A percentile compares a stretch with the other conserved stretches of the same genome.
These are phyloP conservation scores for Sabuloglossum arenarium DNA, from an alignment of 495 filamentous ascomycete genomes.

Conservation along the genomic window DNA sequence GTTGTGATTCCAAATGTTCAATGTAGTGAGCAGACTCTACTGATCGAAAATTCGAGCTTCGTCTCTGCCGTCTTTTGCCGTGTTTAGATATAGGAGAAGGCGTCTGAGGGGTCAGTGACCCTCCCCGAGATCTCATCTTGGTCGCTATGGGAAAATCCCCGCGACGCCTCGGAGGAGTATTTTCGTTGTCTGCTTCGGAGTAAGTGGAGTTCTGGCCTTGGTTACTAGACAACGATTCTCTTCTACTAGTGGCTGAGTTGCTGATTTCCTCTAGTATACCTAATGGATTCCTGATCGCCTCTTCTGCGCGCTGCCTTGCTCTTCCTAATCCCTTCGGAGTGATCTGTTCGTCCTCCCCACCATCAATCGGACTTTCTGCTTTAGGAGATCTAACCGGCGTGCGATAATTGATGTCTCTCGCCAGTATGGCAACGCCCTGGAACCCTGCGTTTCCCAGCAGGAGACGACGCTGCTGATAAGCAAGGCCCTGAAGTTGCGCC, in stretches of 20 bases:
- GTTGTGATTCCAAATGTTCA: constrained; percentile 26
- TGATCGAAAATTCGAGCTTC: not conserved
- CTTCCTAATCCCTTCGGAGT: not conserved
- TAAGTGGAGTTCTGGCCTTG: not conserved
- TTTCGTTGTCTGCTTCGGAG: not conserved
- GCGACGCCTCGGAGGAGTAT: not conserved
- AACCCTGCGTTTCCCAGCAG: not conserved
- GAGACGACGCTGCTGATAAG: not conserved
- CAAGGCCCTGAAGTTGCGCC: not conserved
- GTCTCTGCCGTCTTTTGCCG: not conserved
- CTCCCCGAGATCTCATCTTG: not conserved
- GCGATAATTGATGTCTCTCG: not conserved
- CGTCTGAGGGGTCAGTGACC: not conserved
- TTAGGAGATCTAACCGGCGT: not conserved
- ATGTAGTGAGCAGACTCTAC: constrained; percentile 21
- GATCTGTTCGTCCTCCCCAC: not conserved
- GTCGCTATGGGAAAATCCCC: not conserved
- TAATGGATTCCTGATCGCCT: not conserved
- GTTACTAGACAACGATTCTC: not conserved
- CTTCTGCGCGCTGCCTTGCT: not conserved
- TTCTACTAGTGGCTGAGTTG: not conserved
- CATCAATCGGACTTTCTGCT: not conserved
- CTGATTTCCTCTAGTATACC: constrained; percentile 4
- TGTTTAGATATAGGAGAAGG: not conserved
- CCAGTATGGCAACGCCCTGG: not conserved